These are phyloP conservation scores for Trichoderma asperelloides DNA, from an alignment of 495 filamentous ascomycete genomes.

Conservation along the genomic window DNA sequence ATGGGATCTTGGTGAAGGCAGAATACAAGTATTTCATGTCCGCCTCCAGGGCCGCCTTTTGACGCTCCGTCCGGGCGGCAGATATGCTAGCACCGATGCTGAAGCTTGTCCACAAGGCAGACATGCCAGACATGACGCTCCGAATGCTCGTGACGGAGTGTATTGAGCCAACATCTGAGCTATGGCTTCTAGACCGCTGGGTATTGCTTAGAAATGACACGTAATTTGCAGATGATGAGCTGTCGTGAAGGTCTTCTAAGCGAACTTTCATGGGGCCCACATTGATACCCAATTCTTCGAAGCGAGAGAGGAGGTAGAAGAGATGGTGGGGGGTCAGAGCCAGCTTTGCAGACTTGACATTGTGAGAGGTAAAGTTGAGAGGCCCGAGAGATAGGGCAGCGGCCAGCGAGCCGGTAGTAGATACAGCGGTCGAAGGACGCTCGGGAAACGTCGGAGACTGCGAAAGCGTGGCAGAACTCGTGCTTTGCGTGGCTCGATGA, in stretches of 20 bases:
- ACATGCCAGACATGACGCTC: constrained; percentile 96
- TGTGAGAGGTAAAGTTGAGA: constrained; percentile 73
- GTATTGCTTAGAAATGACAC: constrained; percentile 87
- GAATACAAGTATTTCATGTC: constrained; percentile 96
- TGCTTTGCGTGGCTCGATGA: constrained; percentile 52
- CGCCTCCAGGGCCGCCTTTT: constrained; percentile 71
- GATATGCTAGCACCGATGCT: constrained; percentile 67
- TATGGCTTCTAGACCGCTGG: constrained; percentile 62
- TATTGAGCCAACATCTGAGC: constrained; percentile 80
- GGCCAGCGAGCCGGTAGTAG: constrained; percentile 65
- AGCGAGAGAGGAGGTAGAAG: constrained; percentile 89
- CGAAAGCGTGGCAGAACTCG: constrained; percentile 38
- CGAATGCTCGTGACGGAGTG: constrained; percentile 93
- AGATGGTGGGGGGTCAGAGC: constrained; percentile 95
- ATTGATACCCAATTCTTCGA: constrained; percentile 81
- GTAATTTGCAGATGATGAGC: constrained; percentile 78
- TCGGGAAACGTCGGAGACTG: constrained; percentile 42
- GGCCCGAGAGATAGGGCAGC: constrained; percentile 78
- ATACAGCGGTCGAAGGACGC: constrained; percentile 48
- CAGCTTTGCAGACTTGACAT: constrained; percentile 79
- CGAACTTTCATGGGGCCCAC: constrained; percentile 95
- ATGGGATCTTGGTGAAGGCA: constrained; percentile 96
- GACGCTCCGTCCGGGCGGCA: constrained; percentile 71
- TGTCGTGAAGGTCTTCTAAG: constrained; percentile 87
- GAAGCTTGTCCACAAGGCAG: constrained; percentile 80